phyloP scores from a whole-genome alignment of 2,329 filamentous ascomycete species.

The Colletotrichum costaricense region DNA sequence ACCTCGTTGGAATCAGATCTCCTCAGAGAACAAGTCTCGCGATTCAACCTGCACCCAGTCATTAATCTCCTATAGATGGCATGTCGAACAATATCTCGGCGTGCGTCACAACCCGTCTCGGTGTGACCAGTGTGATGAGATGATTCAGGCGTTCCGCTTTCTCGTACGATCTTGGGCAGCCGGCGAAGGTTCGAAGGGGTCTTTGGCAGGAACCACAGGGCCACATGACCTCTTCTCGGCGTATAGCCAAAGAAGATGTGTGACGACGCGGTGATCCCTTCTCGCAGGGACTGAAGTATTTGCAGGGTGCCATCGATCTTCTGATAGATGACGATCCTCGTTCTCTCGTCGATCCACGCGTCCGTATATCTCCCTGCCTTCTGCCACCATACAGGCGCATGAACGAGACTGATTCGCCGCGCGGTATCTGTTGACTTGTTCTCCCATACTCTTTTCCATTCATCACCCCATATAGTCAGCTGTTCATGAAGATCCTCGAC shows the following conservation, averaged over 20 bases:
- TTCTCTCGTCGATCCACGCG: background rate
- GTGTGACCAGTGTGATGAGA: background rate
- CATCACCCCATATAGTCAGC: background rate
- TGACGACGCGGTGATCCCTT: background rate
- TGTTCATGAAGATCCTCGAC: background rate
- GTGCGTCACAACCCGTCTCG: background rate
- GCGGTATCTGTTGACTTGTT: background rate
- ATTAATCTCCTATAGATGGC: background rate
- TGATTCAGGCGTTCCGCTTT: background rate
- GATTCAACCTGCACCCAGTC: background rate
- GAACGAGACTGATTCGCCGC: background rate
- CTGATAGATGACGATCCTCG: background rate
- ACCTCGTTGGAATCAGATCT: background rate
- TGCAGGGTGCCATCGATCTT: background rate
- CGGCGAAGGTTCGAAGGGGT: background rate
- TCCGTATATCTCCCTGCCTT: background rate
- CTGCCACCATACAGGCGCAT: constrained; percentile 5
- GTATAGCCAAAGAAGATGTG: constrained; percentile 17
- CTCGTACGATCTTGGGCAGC: background rate
- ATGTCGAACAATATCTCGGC: background rate
- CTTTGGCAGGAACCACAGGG: constrained; percentile 2
- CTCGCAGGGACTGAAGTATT: background rate
- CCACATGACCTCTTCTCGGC: background rate
- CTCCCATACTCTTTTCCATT: background rate
- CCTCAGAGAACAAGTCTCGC: background rate